Percentiles rank a stretch among this genome's conserved stretches.
phyloP scores from a whole-genome alignment of 1,284 basidiomycete genomes.

The Ganoderma sp. region DNA sequence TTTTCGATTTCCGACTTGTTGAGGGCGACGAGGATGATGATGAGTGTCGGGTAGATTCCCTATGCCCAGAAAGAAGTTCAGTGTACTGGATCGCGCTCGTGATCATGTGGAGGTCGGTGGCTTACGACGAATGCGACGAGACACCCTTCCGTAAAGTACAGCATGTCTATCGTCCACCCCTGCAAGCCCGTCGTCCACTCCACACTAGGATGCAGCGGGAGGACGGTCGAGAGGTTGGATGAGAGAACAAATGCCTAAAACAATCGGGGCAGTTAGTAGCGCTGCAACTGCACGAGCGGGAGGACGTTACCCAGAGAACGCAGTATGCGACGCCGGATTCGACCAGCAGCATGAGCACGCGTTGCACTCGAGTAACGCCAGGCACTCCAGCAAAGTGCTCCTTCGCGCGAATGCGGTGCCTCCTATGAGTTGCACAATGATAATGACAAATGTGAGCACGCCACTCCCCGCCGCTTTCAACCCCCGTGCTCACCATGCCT shows the following conservation, averaged over 20 bases:
- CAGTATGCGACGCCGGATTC: constrained; percentile 5
- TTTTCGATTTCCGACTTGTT: constrained; percentile 8
- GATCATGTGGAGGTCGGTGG: too few species aligned
- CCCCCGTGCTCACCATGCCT: not conserved
- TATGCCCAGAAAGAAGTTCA: not conserved
- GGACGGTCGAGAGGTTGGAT: not conserved
- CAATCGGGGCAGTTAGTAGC: too few species aligned
- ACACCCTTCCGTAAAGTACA: not conserved
- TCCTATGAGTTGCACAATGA: not conserved
- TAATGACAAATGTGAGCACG: too few species aligned
- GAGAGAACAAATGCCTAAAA: not conserved
- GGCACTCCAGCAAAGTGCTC: not conserved
- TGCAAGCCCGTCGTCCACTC: too few species aligned
- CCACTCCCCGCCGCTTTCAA: too few species aligned
- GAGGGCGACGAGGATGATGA: constrained; percentile 20
- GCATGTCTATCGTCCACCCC: not conserved
- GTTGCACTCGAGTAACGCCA: not conserved
- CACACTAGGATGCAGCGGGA: not conserved
- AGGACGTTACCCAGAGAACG: not conserved
- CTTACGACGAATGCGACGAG: constrained; percentile 1
- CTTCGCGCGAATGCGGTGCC: not conserved
- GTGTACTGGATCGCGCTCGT: not conserved
- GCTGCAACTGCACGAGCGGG: too few species aligned
- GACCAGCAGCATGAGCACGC: not conserved
- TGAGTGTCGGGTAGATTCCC: constrained; percentile 14